phyloP scores from a whole-genome alignment of 1,139 yeast genomes.

The Wickerhamomyces sp. region DNA sequence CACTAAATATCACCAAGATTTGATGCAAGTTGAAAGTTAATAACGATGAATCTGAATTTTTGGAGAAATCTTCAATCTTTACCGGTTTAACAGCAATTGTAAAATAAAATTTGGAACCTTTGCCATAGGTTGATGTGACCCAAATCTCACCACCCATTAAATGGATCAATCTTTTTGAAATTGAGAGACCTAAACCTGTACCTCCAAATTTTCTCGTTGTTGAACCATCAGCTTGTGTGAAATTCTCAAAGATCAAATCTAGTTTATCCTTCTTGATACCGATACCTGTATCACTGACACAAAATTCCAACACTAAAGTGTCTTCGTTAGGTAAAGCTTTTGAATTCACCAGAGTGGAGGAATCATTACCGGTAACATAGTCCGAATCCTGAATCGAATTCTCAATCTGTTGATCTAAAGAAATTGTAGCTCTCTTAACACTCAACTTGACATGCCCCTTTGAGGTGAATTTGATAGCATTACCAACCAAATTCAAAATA shows the following conservation, averaged over 20 bases:
- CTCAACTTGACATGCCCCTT: constrained; percentile 70
- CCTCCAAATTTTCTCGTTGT: constrained; percentile 90
- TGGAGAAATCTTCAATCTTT: constrained; percentile 47
- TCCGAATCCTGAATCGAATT: constrained; percentile 11
- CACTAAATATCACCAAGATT: constrained; percentile 63
- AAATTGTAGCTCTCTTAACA: constrained; percentile 43
- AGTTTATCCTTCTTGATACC: constrained; percentile 82
- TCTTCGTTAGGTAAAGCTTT: constrained; percentile 27
- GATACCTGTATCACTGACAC: constrained; percentile 86
- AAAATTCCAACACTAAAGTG: constrained; percentile 68
- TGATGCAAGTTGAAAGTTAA: constrained; percentile 69
- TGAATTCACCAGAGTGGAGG: constrained; percentile 18
- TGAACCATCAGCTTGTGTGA: constrained; percentile 90
- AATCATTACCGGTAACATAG: constrained; percentile 20
- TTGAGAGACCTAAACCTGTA: constrained; percentile 82
- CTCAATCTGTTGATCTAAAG: constrained; percentile 18
- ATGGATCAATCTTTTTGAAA: constrained; percentile 79
- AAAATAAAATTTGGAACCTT: constrained; percentile 77
- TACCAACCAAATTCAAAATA: constrained; percentile 76
- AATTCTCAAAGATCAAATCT: constrained; percentile 80
- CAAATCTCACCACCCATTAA: constrained; percentile 90
- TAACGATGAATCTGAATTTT: constrained; percentile 58
- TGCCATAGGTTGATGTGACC: constrained; percentile 80
- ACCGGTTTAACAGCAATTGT: constrained; percentile 78
- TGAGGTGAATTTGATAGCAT: constrained; percentile 82